Conservation (phyloP, 768 basidiomycete species). For the Cyclocybe aegerita region DNA sequence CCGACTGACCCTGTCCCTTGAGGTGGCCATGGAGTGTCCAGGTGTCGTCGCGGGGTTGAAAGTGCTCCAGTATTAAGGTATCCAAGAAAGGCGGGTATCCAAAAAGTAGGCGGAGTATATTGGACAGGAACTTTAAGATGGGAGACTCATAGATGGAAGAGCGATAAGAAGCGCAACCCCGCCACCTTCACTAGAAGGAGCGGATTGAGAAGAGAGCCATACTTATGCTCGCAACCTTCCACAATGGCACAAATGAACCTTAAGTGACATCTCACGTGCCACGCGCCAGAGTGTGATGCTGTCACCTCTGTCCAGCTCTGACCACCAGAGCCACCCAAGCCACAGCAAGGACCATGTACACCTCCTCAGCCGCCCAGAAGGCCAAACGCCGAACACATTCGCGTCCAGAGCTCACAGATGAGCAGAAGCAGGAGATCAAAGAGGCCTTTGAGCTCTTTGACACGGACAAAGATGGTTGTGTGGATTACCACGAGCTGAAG, state of each 20-base stretch:
- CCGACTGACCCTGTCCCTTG: background rate
- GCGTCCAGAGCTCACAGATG: slow-evolving; percentile 83
- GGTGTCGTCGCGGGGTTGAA: background rate
- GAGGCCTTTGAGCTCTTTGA: slow-evolving; percentile 99
- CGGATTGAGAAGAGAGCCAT: background rate
- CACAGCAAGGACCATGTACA: slow-evolving; percentile 45
- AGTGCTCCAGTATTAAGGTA: slow-evolving; percentile 1
- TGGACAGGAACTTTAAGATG: background rate
- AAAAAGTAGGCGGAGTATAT: slow-evolving; percentile 1
- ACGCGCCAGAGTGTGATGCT: slow-evolving; percentile 14
- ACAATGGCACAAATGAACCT: slow-evolving; percentile 1
- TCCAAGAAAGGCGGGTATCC: slow-evolving; percentile 18
- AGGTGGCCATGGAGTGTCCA: background rate
- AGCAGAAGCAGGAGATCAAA: slow-evolving; percentile 94
- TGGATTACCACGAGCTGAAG: slow-evolving; percentile 99
- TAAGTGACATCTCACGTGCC: slow-evolving; percentile 18
- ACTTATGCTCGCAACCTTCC: background rate
- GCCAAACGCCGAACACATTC: slow-evolving; percentile 70
- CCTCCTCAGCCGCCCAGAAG: slow-evolving; percentile 68
- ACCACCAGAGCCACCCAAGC: slow-evolving; percentile 1
- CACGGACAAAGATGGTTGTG: slow-evolving; percentile 93
- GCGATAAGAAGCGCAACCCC: slow-evolving; percentile 14
- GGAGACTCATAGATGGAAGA: background rate
- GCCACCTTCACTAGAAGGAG: background rate
- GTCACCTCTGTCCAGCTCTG: slow-evolving; percentile 12